Conservation (phyloP, 305 asterid genomes). For the Rubia peregrina region DNA sequence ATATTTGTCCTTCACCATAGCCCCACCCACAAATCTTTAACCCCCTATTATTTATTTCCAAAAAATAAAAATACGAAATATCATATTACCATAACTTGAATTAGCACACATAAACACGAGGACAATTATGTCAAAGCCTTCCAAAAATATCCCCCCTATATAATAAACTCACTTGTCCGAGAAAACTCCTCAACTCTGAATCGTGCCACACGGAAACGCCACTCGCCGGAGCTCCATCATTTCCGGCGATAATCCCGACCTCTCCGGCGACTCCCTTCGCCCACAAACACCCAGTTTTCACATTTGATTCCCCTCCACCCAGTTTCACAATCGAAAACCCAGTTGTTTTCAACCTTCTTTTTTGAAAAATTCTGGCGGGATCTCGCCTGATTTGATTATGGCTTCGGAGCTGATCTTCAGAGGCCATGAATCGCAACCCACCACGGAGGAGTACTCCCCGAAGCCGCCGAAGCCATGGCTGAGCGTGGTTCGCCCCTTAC, state of each 20-base stretch:
- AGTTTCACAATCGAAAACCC: background rate
- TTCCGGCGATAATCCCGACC: constrained; percentile 19
- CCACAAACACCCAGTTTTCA: background rate
- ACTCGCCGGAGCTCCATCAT: constrained; percentile 19
- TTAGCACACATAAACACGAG: background rate
- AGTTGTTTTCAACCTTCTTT: background rate
- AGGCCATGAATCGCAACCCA: constrained; percentile 62
- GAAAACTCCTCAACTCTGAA: background rate
- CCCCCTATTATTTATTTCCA: background rate
- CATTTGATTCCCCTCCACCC: background rate
- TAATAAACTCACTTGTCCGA: background rate
- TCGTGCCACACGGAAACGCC: background rate
- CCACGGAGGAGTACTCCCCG: constrained; percentile 55
- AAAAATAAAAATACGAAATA: background rate
- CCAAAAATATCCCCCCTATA: background rate
- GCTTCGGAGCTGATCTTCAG: constrained; percentile 75
- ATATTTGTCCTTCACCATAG: background rate
- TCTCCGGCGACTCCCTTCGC: background rate
- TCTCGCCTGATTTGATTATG: constrained; percentile 25
- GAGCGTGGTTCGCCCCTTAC: constrained; percentile 54
- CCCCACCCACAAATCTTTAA: constrained; percentile 3
- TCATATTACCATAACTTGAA: background rate
- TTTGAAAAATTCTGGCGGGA: background rate
- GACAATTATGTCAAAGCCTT: constrained; percentile 3
- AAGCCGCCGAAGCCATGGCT: constrained; percentile 73